Evolutionary conservation across 129 eudicot species (phyloP).

Genomic region (Calendula officinalis): DNA sequence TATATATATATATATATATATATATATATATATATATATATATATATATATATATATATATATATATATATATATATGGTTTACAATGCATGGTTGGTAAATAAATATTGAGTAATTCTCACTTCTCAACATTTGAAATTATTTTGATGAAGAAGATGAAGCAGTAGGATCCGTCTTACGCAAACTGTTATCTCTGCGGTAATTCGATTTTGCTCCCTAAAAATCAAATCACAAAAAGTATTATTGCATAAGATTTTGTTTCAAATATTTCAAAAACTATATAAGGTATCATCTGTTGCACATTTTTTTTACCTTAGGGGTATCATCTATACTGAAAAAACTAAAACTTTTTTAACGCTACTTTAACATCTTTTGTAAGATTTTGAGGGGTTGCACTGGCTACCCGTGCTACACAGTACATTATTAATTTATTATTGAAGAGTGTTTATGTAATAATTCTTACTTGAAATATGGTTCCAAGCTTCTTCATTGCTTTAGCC

Average conservation of each 20-base stretch:
- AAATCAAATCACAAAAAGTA: slow-evolving; percentile 17
- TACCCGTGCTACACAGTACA: no score
- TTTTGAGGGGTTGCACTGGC: no score
- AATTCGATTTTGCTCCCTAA: slow-evolving; percentile 57
- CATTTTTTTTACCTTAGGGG: no score
- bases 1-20: no score
- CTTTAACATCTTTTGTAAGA: no score
- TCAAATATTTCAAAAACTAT: background rate
- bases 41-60: background rate
- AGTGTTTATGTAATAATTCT: slow-evolving; percentile 17
- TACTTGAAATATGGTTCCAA: slow-evolving; percentile 77
- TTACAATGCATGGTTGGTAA: background rate
- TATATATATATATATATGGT: background rate
- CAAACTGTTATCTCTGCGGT: slow-evolving; percentile 53
- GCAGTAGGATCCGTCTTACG: slow-evolving; percentile 21
- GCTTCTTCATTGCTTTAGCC: slow-evolving; percentile 67
- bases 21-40: no score
- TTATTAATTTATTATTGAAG: no score
- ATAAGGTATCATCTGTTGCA: no score
- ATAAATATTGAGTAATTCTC: slow-evolving; percentile 8
- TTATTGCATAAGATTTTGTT: background rate
- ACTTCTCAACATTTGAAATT: slow-evolving; percentile 12
- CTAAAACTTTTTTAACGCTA: no score
- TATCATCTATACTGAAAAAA: no score
- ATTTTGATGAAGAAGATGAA: slow-evolving; percentile 16